Base-by-base conservation (phyloP, 768 basidiomycete species). In the Termitomyces sp. region DNA sequence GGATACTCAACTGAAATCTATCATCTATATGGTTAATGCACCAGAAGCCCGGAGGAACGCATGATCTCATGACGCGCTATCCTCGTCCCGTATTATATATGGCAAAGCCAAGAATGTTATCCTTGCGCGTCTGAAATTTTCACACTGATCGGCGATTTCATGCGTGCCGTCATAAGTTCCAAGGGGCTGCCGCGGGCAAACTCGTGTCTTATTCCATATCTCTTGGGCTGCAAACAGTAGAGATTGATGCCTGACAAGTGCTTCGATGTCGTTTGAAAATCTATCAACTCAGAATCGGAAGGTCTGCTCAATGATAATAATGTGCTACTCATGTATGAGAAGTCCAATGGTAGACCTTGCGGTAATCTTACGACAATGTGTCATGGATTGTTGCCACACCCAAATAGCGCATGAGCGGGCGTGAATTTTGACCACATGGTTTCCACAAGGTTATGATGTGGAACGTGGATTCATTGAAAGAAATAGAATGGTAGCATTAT, bases 401-500 rank as follows among this genome's bases (percentile, higher is more conserved):
- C 30, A 23, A 19, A 42, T 9, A 43, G n/a, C 45, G 21, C 21
- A 31, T n/a, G 30, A 37, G 26, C 43, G n/a, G 31, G n/a, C 6
- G 26, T 15, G 19, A 31, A 52, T 14, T 45, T 15, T 11, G 23
- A n/a, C 55, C 61, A 52, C 61, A 62, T 53, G 58, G 55, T 59
- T 57, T 38, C 49, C 61, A 59, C 50, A 58, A 62, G 61, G 61
- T 56, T 46, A 52, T n/a, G 37, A 9, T 38, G 26, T 37, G 44
- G 10, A 6, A 10, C 42, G 5, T 46, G 40, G 23, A 35, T 41
- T 21, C 6, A 5, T 17, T 21, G 14, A 45, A 55, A 59, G 53
- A 59, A 54, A 40, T 11, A 48, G 48, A 59, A 21, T 50, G 5
- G 47, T 59, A 49, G 46, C 56, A 62, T 59, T 62, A 62, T 62